Evolutionary conservation across 805 yeast genomes (phyloP).

Genomic region (Barnettozyma salicaria): DNA sequence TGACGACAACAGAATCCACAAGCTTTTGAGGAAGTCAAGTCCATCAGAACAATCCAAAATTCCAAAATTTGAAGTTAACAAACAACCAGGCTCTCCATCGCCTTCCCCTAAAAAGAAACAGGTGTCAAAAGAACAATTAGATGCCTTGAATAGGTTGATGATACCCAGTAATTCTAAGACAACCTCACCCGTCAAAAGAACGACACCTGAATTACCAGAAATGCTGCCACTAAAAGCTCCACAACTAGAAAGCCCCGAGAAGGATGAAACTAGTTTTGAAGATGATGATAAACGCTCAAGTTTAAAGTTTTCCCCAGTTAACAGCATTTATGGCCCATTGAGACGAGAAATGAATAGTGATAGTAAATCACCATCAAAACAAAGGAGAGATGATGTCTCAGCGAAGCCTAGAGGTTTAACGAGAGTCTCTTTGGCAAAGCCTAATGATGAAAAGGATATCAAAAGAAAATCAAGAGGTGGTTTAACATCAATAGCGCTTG

Average conservation of each 20-base stretch:
- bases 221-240: conserved; percentile 1
- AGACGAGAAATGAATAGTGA: conserved; percentile 22
- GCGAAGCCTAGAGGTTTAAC: conserved; percentile 17
- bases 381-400: conserved; percentile 1
- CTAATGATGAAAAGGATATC: conserved; percentile 15
- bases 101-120: conserved; percentile 4
- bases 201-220: conserved; percentile 3
- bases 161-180: conserved; percentile 7
- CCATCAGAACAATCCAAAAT: not conserved
- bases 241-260: conserved; percentile 5
- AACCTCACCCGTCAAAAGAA: conserved; percentile 1
- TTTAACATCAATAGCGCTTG: conserved; percentile 18
- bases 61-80: not conserved
- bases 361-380: not conserved
- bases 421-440: conserved; percentile 21
- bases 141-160: conserved; percentile 11
- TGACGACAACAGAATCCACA: conserved; percentile 7
- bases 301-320: conserved; percentile 25
- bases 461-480: conserved; percentile 21
- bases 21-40: conserved; percentile 2
- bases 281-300: conserved; percentile 14
- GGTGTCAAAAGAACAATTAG: conserved; percentile 4
- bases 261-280: conserved; percentile 3
- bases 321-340: conserved; percentile 24
- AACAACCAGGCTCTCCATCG: conserved; percentile 4